Conservation (phyloP, 164 flowering plant genomes). For the Tetrastigma voinierianum region DNA sequence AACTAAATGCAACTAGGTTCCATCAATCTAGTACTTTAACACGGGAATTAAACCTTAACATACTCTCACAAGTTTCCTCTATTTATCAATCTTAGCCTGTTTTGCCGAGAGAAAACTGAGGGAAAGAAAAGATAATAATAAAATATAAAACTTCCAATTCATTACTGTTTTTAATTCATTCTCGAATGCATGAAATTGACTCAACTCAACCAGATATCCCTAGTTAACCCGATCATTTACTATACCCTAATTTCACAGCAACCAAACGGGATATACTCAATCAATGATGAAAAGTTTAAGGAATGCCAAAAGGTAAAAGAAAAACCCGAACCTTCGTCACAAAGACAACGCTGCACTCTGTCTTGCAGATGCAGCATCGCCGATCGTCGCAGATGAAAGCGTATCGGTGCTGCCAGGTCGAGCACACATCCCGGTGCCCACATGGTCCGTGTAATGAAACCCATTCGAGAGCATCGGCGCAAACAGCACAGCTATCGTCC, state of each 20-base stretch:
- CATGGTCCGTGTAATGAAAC: slow-evolving; percentile 86
- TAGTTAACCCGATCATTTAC: no score
- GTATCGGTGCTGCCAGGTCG: slow-evolving; percentile 91
- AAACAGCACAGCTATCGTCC: slow-evolving; percentile 94
- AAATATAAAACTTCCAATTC: no score
- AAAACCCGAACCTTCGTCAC: slow-evolving; percentile 81
- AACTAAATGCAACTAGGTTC: no score
- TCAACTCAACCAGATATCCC: not conserved
- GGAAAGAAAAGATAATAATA: not conserved
- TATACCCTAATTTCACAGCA: no score
- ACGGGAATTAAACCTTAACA: no score
- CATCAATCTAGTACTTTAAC: no score
- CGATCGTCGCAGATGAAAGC: slow-evolving; percentile 79
- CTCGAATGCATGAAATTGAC: no score
- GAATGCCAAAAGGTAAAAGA: not conserved
- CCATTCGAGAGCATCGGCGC: slow-evolving; percentile 89
- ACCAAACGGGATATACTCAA: not conserved
- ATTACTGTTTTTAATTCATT: no score
- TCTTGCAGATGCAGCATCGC: slow-evolving; percentile 86
- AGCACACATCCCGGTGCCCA: slow-evolving; percentile 88
- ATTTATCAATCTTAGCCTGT: no score
- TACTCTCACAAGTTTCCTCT: no score
- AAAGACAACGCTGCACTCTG: slow-evolving; percentile 58
- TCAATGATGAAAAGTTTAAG: slow-evolving; percentile 24
- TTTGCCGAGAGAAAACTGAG: no score